Percentiles rank a stretch among this genome's conserved stretches.
phyloP scores from a whole-genome alignment of 805 yeast genomes.

The Ogataea saltuana region DNA sequence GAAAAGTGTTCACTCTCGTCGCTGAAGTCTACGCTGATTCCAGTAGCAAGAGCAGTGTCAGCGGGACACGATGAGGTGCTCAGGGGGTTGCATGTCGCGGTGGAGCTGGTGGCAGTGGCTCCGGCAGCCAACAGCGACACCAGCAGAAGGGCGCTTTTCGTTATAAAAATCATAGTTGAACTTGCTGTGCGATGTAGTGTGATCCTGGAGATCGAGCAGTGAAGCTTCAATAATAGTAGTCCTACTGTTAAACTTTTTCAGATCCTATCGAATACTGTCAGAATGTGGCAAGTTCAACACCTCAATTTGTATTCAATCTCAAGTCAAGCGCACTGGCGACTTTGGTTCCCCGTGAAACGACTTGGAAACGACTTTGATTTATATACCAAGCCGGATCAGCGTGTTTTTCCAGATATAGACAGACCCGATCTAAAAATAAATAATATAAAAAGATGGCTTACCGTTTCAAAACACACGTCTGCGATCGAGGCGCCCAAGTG shows the following conservation, averaged over 20 bases:
- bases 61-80: conserved; percentile 32
- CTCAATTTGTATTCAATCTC: too few relatives aligned
- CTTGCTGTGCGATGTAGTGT: too few relatives aligned
- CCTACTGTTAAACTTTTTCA: too few relatives aligned
- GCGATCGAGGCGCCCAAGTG: background rate
- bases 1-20: conserved; percentile 46
- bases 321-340: too few relatives aligned
- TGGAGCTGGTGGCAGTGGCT: conserved; percentile 15
- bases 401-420: too few relatives aligned
- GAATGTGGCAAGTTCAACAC: too few relatives aligned
- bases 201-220: too few relatives aligned
- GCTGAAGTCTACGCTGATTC: conserved; percentile 53
- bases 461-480: background rate
- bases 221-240: too few relatives aligned
- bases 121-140: conserved; percentile 8
- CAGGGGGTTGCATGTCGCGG: conserved; percentile 37
- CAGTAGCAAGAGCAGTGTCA: conserved; percentile 63
- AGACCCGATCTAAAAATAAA: background rate
- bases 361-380: too few relatives aligned
- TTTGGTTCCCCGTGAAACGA: too few relatives aligned
- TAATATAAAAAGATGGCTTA: background rate
- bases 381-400: too few relatives aligned
- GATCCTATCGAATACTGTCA: too few relatives aligned
- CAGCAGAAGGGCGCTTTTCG: conserved; percentile 2
- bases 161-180: conserved; percentile 4